Evolutionary conservation across 345 rosid genomes (phyloP).

Genomic region (Eucalyptus sp.): DNA sequence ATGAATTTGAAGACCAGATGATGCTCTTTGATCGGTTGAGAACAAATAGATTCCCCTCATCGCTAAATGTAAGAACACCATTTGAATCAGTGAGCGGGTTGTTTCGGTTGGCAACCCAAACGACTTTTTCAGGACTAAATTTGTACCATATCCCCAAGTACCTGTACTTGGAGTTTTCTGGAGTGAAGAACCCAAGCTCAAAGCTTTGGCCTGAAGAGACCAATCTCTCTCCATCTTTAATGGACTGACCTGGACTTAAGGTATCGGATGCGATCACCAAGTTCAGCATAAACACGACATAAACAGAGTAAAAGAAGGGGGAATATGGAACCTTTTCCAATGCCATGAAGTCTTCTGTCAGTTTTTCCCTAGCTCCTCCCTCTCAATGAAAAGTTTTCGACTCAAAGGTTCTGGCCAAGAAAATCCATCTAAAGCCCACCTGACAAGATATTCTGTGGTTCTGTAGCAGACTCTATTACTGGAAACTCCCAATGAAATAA

Average conservation of each 20-base stretch:
- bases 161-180: background rate
- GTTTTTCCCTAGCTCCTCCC: too few species aligned
- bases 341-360: too few species aligned
- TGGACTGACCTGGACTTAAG: background rate
- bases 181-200: slow-evolving; percentile 17
- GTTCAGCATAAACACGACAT: too few species aligned
- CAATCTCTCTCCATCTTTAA: background rate
- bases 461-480: too few species aligned
- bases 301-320: too few species aligned
- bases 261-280: background rate
- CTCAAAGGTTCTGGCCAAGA: too few species aligned
- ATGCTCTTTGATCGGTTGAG: background rate
- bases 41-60: background rate
- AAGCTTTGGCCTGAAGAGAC: slow-evolving; percentile 1
- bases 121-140: background rate
- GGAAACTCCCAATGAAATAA: too few species aligned
- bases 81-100: slow-evolving; percentile 3
- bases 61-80: slow-evolving; percentile 4
- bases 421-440: too few species aligned
- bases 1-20: slow-evolving; percentile 14
- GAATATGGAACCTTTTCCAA: too few species aligned
- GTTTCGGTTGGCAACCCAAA: slow-evolving; percentile 40
- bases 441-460: too few species aligned
- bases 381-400: too few species aligned
- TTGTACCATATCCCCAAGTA: slow-evolving; percentile 31